Base-by-base conservation (phyloP, 495 filamentous ascomycete genomes). In the Lasiosphaeriaceae sp. region DNA sequence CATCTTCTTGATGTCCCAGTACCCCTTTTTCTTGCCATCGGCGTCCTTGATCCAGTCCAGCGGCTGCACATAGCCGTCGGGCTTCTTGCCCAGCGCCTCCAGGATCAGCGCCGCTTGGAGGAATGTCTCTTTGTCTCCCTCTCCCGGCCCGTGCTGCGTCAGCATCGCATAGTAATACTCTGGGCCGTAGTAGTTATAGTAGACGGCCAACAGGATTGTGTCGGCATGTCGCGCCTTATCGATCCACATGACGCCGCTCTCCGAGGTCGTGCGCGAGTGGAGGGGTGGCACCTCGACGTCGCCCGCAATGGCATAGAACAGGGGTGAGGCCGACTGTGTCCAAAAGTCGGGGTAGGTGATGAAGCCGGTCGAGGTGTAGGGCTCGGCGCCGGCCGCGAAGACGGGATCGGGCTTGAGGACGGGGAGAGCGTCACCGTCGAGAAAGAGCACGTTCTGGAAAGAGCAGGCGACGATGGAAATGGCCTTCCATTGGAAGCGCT, bases 121-220 rank as follows among this genome's bases (percentile, higher is more conserved):
- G 48, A 86, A 87, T 3, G 81, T 86, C 59, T 87, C 85, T 65
- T 87, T 87, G 62, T 87, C 85, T 1, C 84, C 84, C 55, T 85
- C 73, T 2, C 83, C 84, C 1, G 77, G 73, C 0, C 71, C 78
- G 6, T 81, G 80, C 63, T 84, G 83, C 6, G 74, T 76, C 22
- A 86, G 68, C 9, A 87, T 68, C 5, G 72, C 68, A 66, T 84
- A 87, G 66, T 83, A 87, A 57, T 82, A 75, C 0, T 74, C 65
- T 2, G 81, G 79, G 3, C 84, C 83, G 65, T 83, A 81, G 56
- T 77, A 77, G 60, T 86, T 87, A 68, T 88, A 87, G 55, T 87
- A 88, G 0, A 77, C 75, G 0, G 81, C 74, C 0, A 87, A 77
- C 2, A 86, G 67, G 8, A 87, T 67, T 1, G 78, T 77, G 24